Percentiles rank a stretch among this genome's conserved stretches.
These are phyloP conservation scores for Pneumocystis sp. DNA, from an alignment of 1,139 yeast genomes.

Conservation along the genomic window DNA sequence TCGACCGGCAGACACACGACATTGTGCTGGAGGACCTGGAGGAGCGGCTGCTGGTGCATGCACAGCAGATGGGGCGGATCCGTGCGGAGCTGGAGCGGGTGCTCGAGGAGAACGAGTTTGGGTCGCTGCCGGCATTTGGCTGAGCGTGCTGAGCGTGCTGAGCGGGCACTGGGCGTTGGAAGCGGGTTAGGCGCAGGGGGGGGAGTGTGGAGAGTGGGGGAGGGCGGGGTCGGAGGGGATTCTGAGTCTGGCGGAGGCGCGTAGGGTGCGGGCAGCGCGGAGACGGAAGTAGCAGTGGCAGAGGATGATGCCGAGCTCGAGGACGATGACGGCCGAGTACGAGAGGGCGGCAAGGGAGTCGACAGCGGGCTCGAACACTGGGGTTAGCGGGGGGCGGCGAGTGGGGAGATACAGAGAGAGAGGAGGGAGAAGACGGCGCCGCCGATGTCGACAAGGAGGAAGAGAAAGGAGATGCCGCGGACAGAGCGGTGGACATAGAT, in stretches of 20 bases:
- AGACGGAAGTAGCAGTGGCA: neutral
- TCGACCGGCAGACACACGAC: conserved; percentile 10
- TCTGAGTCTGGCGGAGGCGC: too few species aligned
- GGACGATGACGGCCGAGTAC: conserved; percentile 51
- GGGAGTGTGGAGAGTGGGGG: too few species aligned
- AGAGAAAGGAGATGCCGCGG: conserved; percentile 75
- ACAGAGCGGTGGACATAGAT: conserved; percentile 66
- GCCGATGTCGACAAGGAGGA: conserved; percentile 54
- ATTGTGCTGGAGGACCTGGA: conserved; percentile 6
- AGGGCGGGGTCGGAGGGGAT: too few species aligned
- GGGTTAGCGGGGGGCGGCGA: too few species aligned
- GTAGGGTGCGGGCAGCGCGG: too few species aligned
- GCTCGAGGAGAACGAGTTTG: neutral
- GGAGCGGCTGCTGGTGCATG: neutral
- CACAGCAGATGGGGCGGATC: neutral
- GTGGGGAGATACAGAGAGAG: conserved; percentile 39
- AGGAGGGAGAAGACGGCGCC: conserved; percentile 69
- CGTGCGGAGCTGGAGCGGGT: neutral
- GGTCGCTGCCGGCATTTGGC: neutral
- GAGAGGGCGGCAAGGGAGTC: conserved; percentile 68
- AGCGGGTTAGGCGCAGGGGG: too few species aligned
- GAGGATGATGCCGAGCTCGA: conserved; percentile 31
- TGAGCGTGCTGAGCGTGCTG: too few species aligned
- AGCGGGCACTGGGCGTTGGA: too few species aligned
- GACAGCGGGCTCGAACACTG: conserved; percentile 22